phyloP scores from a whole-genome alignment of 2,329 filamentous ascomycete genomes.

The Echinosphaeria canescens region DNA sequence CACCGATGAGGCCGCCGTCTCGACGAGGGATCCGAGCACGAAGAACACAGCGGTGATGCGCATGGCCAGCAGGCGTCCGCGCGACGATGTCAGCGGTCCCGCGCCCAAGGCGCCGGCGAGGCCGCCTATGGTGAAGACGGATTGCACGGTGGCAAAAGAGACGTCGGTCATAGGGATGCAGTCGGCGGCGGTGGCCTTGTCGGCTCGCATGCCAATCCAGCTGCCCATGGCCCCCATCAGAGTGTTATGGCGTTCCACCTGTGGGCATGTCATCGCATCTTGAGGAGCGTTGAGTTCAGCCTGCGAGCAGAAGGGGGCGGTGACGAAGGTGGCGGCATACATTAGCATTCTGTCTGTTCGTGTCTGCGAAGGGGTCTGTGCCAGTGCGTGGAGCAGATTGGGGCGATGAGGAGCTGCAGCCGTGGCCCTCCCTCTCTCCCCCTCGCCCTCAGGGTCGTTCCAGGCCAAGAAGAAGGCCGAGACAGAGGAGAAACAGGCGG shows the following conservation, averaged over 20 bases:
- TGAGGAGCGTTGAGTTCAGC: constrained; percentile 91
- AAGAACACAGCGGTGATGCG: constrained; percentile 59
- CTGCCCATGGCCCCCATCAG: no score
- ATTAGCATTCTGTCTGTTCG: neutral
- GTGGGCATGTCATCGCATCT: constrained; percentile 76
- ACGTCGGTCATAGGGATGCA: constrained; percentile 78
- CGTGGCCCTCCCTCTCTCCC: no score
- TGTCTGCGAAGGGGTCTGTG: neutral
- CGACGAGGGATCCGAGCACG: constrained; percentile 50
- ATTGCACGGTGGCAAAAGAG: constrained; percentile 70
- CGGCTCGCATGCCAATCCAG: no score
- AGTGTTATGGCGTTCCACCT: constrained; percentile 15
- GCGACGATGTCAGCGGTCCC: constrained; percentile 56
- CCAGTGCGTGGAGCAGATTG: neutral
- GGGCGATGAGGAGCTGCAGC: no score
- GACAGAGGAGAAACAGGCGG: neutral
- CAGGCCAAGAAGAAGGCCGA: constrained; percentile 3
- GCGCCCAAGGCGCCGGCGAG: constrained; percentile 62
- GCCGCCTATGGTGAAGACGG: constrained; percentile 80
- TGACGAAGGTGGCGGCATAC: neutral
- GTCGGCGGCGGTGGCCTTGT: constrained; percentile 27
- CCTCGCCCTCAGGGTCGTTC: constrained; percentile 2
- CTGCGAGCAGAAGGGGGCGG: no score
- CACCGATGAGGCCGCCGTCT: constrained; percentile 50
- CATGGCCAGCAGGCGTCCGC: constrained; percentile 59